Evolutionary conservation across 352 stramenopile species (phyloP), one percentile per base, ranked within the genome.

Genomic region (Elongisporangium prolatum): DNA sequence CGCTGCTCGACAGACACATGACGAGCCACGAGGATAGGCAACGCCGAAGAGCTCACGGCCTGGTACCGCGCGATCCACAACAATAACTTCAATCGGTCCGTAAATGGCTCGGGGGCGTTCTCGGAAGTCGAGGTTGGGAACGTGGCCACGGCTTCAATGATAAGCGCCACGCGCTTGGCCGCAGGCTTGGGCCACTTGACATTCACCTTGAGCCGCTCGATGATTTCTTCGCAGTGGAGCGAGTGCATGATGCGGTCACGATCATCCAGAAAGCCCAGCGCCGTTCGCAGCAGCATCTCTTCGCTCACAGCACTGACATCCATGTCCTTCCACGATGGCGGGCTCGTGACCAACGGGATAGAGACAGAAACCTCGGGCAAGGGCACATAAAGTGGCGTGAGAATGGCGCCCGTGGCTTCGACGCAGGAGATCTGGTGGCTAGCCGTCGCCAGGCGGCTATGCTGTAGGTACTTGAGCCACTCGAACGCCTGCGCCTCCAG

Each of bases 191-290:
- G 72, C 78, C 78, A 89, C 56, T 91, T 91, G 25, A 91, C 77
- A 52, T 88, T 83, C 50, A 70, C 66, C 64, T 91, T 91, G 21
- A 91, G 73, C 72, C 89, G 72, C 57, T 91, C 81, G 34, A 89
- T 68, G 50, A 89, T 70, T 49, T 82, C 69, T 21, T 69, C 71
- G 1, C 60, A 64, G 25, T 74, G 66, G 11, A 88, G 53, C 11
- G 52, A 20, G 21, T 54, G 53, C 3, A 63, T 48, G 18, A 73
- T 61, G n/a, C 52, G 18, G 0, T 81, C 73, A 0, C 65, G 68
- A 17, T 52, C 54, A 2, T 61, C 37, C 10, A 83, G 52, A 25
- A 73, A 88, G 20, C 55, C 40, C 2, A 84, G 54, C 13, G 74
- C 68, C 34, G 63, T 76, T 16, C 73, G 49, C 1, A 85, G 61